Conservation (phyloP, 2,329 filamentous ascomycete genomes). For the Phialemoniopsis sp. region DNA sequence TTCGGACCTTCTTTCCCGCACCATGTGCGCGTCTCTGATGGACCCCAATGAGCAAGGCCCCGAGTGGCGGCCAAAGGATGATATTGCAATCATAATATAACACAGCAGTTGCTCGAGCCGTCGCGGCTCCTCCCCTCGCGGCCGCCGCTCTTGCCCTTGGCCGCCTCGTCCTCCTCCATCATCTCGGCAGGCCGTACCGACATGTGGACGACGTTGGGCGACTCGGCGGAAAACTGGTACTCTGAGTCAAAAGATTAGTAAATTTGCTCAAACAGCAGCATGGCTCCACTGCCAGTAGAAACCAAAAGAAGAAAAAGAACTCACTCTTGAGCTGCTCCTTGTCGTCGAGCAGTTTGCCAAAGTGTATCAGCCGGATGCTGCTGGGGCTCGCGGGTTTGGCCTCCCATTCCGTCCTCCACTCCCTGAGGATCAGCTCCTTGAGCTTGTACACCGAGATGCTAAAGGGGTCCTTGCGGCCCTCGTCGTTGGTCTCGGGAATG, state of each 20-base stretch:
- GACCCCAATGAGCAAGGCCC: too few species aligned
- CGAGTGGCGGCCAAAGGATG: too few species aligned
- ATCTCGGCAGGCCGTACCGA: slow-evolving; percentile 83
- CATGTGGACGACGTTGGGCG: slow-evolving; percentile 90
- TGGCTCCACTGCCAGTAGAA: too few species aligned
- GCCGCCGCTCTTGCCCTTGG: slow-evolving; percentile 53
- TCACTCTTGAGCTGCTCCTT: slow-evolving; percentile 80
- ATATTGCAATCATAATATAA: slow-evolving; percentile 39
- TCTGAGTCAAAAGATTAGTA: slow-evolving; percentile 44
- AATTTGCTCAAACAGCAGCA: not conserved
- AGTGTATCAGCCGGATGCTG: slow-evolving; percentile 86
- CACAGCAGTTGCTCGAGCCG: slow-evolving; percentile 41
- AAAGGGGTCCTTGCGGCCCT: slow-evolving; percentile 69
- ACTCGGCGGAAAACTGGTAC: slow-evolving; percentile 70
- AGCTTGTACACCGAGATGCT: slow-evolving; percentile 90
- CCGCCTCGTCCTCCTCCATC: slow-evolving; percentile 74
- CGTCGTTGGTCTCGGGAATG: slow-evolving; percentile 60
- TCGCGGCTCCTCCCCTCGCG: slow-evolving; percentile 34
- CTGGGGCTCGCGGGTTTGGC: slow-evolving; percentile 79
- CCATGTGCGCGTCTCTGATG: too few species aligned
- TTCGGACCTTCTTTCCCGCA: too few species aligned
- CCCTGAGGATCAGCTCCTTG: slow-evolving; percentile 88
- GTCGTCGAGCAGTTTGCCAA: slow-evolving; percentile 87
- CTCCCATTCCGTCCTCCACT: slow-evolving; percentile 94
- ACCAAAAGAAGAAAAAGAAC: too few species aligned